Conservation (phyloP, 768 basidiomycete genomes). For the Trametes cubensis region DNA sequence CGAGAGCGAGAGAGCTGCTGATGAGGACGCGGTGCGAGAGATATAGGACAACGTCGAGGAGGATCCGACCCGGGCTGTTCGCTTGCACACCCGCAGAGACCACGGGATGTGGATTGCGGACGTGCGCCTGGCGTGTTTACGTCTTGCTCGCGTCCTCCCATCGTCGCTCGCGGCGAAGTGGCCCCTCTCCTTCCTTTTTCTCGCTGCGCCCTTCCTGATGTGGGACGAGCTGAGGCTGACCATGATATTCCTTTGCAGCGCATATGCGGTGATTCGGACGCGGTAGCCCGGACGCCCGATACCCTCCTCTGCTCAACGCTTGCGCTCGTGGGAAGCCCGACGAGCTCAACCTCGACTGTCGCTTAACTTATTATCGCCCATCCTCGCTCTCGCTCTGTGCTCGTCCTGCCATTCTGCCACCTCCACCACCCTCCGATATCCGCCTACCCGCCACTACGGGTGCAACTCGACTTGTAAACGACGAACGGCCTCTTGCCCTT, state of each 20-base stretch:
- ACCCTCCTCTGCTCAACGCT: neutral
- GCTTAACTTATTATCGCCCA: constrained; percentile 14
- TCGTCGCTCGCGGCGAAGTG: neutral
- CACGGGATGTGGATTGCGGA: neutral
- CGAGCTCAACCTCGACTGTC: constrained; percentile 4
- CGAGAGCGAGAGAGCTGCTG: neutral
- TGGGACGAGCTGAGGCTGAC: constrained; percentile 14
- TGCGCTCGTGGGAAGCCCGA: neutral
- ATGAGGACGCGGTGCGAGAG: neutral
- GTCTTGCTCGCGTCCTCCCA: constrained; percentile 6
- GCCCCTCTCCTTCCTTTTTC: neutral
- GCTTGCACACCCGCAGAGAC: neutral
- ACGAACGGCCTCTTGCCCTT: neutral
- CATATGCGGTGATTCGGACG: constrained; percentile 19
- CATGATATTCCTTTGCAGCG: constrained; percentile 5
- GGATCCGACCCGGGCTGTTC: constrained; percentile 14
- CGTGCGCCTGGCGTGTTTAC: constrained; percentile 7
- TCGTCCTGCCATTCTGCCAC: neutral
- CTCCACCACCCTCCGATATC: neutral
- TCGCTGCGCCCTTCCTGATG: neutral
- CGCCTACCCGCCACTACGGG: neutral
- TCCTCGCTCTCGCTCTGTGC: neutral
- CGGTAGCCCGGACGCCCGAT: neutral
- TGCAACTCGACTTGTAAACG: neutral
- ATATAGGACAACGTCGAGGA: neutral